Conservation (phyloP, 73 alveolate species). For the Paramecium biaurelia region DNA sequence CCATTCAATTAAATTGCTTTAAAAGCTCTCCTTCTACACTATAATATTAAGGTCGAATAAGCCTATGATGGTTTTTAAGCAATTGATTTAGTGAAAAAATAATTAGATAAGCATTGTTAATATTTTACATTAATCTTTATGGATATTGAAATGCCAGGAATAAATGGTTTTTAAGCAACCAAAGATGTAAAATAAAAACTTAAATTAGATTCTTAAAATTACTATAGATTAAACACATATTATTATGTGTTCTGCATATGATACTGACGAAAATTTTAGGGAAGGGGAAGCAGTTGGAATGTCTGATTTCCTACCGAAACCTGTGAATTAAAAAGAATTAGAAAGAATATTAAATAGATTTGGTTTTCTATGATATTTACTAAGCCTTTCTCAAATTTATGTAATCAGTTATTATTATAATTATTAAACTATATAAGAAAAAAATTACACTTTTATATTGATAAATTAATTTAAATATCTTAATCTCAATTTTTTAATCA, state of each 20-base stretch:
- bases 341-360: neutral
- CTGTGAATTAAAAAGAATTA: neutral
- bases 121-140: neutral
- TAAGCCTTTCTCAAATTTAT: neutral
- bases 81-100: neutral
- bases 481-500: too few species aligned
- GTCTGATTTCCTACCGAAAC: neutral
- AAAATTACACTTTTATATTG: neutral
- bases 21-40: neutral
- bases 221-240: neutral
- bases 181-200: neutral
- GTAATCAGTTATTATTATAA: neutral
- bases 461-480: neutral
- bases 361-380: neutral
- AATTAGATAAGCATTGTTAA: neutral
- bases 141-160: constrained; percentile 49
- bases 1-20: constrained; percentile 22
- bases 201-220: neutral
- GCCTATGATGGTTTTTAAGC: constrained; percentile 47
- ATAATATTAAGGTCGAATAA: neutral
- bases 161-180: constrained; percentile 43
- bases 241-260: neutral
- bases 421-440: neutral
- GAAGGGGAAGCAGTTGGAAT: constrained; percentile 1
- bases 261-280: neutral